These are phyloP conservation scores for Asterella californica DNA, from an alignment of 225 moss, liverwort and hornwort genomes.

Conservation along the genomic window DNA sequence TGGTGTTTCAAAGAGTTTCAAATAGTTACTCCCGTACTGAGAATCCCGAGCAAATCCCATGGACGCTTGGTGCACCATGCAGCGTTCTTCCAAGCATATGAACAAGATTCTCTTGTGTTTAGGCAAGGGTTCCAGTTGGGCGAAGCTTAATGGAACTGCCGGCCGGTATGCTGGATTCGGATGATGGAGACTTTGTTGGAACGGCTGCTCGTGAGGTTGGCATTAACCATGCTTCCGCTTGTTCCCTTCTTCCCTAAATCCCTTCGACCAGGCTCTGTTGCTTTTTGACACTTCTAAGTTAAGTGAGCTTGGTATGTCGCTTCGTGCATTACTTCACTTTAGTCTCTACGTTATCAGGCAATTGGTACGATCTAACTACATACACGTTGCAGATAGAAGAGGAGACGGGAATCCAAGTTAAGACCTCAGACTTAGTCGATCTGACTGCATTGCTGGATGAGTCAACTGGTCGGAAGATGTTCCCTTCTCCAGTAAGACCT, in stretches of 20 bases:
- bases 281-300: background rate
- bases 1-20: background rate
- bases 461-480: slow-evolving; percentile 86
- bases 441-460: slow-evolving; percentile 79
- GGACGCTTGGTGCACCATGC: background rate
- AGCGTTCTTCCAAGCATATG: background rate
- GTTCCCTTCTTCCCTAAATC: background rate
- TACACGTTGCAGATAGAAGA: slow-evolving; percentile 62
- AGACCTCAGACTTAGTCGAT: slow-evolving; percentile 69
- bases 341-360: background rate
- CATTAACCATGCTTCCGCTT: background rate
- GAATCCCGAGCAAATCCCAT: background rate
- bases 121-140: slow-evolving; percentile 94
- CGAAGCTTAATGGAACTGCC: slow-evolving; percentile 82
- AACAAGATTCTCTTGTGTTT: background rate
- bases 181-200: slow-evolving; percentile 84
- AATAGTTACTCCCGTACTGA: background rate
- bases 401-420: slow-evolving; percentile 86
- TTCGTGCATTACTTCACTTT: background rate
- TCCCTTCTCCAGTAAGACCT: slow-evolving; percentile 71
- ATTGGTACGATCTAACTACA: background rate
- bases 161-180: slow-evolving; percentile 89
- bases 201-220: slow-evolving; percentile 85
- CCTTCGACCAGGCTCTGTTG: background rate
- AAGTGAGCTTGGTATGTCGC: too few species aligned